Evolutionary conservation across 2,329 filamentous ascomycete species (phyloP).

Genomic region (Pseudopyrenochaeta lycopersici): DNA sequence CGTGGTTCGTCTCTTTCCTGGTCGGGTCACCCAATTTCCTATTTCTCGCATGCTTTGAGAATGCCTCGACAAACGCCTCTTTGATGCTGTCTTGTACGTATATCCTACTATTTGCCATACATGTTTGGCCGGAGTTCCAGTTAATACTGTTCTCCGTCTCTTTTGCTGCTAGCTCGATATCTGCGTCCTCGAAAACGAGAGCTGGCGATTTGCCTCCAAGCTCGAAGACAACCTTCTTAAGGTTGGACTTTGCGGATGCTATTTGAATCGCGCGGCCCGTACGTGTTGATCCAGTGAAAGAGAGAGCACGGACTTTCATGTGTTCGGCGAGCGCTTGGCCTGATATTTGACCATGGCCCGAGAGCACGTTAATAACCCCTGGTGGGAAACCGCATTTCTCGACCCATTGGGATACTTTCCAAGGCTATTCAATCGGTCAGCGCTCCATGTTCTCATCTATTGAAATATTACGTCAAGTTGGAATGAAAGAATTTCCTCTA

Average conservation of each 20-base stretch:
- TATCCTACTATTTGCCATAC: conserved; percentile 65
- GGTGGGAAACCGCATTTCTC: conserved; percentile 80
- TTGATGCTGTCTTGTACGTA: conserved; percentile 64
- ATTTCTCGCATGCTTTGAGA: conserved; percentile 20
- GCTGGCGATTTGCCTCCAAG: conserved; percentile 87
- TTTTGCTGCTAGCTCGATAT: conserved; percentile 75
- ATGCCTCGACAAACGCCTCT: conserved; percentile 42
- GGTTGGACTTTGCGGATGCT: conserved; percentile 76
- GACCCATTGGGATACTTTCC: conserved; percentile 81
- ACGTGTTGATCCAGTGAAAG: conserved; percentile 84
- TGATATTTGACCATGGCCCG: conserved; percentile 78
- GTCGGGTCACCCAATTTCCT: conserved; percentile 31
- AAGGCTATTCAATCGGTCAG: conserved; percentile 57
- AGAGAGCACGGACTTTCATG: conserved; percentile 81
- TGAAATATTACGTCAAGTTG: neutral
- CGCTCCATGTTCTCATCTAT: neutral
- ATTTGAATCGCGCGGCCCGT: conserved; percentile 83
- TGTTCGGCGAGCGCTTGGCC: conserved; percentile 80
- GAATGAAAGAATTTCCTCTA: neutral
- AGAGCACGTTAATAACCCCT: conserved; percentile 81
- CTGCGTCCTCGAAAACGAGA: conserved; percentile 80
- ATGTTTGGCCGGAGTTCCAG: conserved; percentile 65
- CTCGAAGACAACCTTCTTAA: conserved; percentile 87
- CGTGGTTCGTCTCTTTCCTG: conserved; percentile 23
- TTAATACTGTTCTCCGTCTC: conserved; percentile 58